These are phyloP conservation scores for Paramecium tetraurelia DNA, from an alignment of 73 alveolate species.

Conservation along the genomic window DNA sequence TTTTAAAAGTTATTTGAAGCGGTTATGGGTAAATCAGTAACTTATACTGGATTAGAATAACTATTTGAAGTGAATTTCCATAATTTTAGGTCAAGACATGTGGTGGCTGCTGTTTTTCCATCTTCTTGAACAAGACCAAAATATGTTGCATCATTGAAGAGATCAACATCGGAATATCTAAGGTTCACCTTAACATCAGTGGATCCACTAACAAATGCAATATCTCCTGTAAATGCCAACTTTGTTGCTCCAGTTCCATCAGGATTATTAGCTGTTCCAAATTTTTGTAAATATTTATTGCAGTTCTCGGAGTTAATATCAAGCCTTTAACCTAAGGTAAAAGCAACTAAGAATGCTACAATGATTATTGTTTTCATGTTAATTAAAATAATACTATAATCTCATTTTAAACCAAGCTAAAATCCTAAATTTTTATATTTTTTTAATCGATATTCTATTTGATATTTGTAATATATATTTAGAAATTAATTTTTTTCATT, in stretches of 20 bases:
- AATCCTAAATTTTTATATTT: background rate
- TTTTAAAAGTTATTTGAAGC: background rate
- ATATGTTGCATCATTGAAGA: background rate
- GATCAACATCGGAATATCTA: background rate
- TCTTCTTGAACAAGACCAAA: background rate
- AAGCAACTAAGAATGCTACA: background rate
- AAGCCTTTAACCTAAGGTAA: background rate
- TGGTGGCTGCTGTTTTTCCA: background rate
- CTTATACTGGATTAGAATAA: background rate
- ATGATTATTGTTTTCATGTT: background rate
- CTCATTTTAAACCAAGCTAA: background rate
- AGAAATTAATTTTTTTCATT: no score
- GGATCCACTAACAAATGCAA: background rate
- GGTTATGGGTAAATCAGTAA: background rate
- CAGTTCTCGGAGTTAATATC: background rate
- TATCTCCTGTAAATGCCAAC: background rate
- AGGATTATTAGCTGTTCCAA: background rate
- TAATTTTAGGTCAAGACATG: background rate
- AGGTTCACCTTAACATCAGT: background rate
- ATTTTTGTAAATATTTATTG: background rate
- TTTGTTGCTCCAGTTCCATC: background rate
- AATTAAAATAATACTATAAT: no score
- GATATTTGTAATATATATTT: no score
- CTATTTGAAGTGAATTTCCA: background rate
- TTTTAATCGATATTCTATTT: background rate